Percentiles rank a stretch among this genome's conserved stretches.
Evolutionary conservation across 441 rosid genomes (phyloP).

Genomic region (Adansonia grandidieri): DNA sequence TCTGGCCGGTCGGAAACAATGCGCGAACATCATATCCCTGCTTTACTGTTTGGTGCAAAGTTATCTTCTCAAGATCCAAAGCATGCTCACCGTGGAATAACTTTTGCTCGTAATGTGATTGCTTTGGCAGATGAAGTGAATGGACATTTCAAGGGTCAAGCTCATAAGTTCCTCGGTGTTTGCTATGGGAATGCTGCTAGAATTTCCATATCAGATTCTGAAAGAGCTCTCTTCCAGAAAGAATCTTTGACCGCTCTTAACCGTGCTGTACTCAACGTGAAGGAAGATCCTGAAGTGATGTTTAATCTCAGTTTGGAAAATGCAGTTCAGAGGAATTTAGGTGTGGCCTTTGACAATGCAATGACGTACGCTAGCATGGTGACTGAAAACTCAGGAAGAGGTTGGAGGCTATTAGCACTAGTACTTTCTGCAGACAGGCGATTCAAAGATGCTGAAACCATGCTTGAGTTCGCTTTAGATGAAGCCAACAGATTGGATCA

Average conservation of each 20-base stretch:
- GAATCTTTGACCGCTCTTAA: constrained; percentile 65
- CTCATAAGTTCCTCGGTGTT: constrained; percentile 74
- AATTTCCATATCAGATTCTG: constrained; percentile 64
- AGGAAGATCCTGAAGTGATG: constrained; percentile 59
- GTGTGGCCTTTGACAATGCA: constrained; percentile 66
- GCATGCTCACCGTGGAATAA: constrained; percentile 66
- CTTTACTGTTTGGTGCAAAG: constrained; percentile 78
- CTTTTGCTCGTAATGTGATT: constrained; percentile 57
- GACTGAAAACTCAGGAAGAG: constrained; percentile 62
- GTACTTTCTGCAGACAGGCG: constrained; percentile 77
- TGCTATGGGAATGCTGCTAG: constrained; percentile 86
- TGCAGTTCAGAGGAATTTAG: constrained; percentile 80
- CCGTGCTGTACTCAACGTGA: constrained; percentile 53
- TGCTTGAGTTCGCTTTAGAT: constrained; percentile 72
- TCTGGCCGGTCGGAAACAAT: constrained; percentile 74
- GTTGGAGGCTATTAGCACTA: constrained; percentile 75
- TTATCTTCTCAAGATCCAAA: constrained; percentile 66
- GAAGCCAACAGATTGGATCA: constrained; percentile 69
- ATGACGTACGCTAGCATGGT: constrained; percentile 57
- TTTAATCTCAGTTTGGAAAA: constrained; percentile 72
- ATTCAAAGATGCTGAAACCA: constrained; percentile 72
- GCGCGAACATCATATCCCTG: constrained; percentile 52
- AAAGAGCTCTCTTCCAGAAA: constrained; percentile 61
- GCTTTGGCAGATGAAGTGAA: constrained; percentile 41
- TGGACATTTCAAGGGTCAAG: constrained; percentile 60